phyloP scores from a whole-genome alignment of 192 early-diverging fungal species.

The Backusella morwellensis region DNA sequence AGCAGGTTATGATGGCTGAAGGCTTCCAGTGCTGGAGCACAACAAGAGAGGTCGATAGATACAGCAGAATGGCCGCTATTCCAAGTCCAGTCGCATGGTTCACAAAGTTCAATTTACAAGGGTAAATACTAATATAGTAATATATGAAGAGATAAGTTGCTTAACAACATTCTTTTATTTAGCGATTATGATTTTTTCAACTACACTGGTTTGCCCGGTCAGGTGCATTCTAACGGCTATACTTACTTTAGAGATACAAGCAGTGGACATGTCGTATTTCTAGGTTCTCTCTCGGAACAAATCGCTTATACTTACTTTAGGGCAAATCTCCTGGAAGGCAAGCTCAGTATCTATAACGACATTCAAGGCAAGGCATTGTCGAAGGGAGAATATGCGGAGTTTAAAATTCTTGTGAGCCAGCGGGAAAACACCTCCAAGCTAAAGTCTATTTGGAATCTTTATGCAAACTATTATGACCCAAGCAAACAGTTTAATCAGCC shows the following conservation, averaged over 20 bases:
- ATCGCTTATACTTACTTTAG: constrained; percentile 44
- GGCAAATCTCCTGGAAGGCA: constrained; percentile 29
- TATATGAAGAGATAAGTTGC: neutral
- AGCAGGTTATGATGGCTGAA: constrained; percentile 42
- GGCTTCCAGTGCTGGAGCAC: constrained; percentile 52
- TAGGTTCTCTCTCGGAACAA: constrained; percentile 44
- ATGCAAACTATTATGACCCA: constrained; percentile 32
- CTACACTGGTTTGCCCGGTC: constrained; percentile 37
- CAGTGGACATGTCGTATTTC: constrained; percentile 8
- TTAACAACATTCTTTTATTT: neutral
- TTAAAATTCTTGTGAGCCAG: constrained; percentile 13
- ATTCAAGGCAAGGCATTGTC: constrained; percentile 41
- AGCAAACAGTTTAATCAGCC: neutral
- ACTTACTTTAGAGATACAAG: constrained; percentile 36
- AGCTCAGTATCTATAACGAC: constrained; percentile 41
- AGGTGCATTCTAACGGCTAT: constrained; percentile 40
- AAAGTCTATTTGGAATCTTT: constrained; percentile 24
- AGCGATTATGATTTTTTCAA: constrained; percentile 43
- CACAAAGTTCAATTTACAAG: constrained; percentile 33
- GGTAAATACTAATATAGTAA: constrained; percentile 22
- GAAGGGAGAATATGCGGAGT: neutral
- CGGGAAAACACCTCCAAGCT: constrained; percentile 15
- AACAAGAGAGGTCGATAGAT: constrained; percentile 28
- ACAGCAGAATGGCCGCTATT: constrained; percentile 34
- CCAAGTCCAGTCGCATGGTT: constrained; percentile 31